Conservation (phyloP, 2,329 filamentous ascomycete species). For the Didymella keratinophila region DNA sequence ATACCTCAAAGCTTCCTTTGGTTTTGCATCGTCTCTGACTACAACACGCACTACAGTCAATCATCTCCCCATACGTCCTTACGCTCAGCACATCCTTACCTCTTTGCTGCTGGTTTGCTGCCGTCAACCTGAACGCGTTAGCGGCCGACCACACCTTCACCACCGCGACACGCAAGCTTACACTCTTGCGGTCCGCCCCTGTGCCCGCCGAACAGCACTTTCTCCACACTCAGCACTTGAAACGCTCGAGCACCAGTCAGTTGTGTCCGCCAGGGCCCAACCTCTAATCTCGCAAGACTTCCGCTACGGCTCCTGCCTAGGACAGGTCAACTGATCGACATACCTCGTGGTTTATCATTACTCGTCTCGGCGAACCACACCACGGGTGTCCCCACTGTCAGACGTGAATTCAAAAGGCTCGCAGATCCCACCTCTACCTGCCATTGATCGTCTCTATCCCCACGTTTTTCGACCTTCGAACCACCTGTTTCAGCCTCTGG, state of each 20-base stretch:
- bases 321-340: slow-evolving; percentile 49
- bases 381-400: slow-evolving; percentile 48
- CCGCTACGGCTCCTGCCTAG: slow-evolving; percentile 47
- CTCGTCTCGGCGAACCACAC: slow-evolving; percentile 42
- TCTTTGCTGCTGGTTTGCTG: slow-evolving; percentile 44
- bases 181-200: slow-evolving; percentile 36
- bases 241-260: slow-evolving; percentile 50
- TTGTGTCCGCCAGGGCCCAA: slow-evolving; percentile 39
- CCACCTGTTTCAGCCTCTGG: slow-evolving; percentile 46
- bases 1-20: slow-evolving; percentile 40
- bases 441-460: slow-evolving; percentile 56
- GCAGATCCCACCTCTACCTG: slow-evolving; percentile 59
- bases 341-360: slow-evolving; percentile 48
- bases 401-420: slow-evolving; percentile 51
- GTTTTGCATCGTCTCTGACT: slow-evolving; percentile 39
- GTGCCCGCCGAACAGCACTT: slow-evolving; percentile 34
- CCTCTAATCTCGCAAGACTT: slow-evolving; percentile 49
- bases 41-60: slow-evolving; percentile 34
- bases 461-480: slow-evolving; percentile 55
- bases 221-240: slow-evolving; percentile 49
- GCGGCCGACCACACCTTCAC: slow-evolving; percentile 30
- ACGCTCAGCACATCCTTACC: slow-evolving; percentile 43
- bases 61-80: slow-evolving; percentile 45
- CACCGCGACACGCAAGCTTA: slow-evolving; percentile 38
- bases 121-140: slow-evolving; percentile 36